Base-by-base conservation (phyloP, 768 basidiomycete genomes). In the Lactarius indigo region DNA sequence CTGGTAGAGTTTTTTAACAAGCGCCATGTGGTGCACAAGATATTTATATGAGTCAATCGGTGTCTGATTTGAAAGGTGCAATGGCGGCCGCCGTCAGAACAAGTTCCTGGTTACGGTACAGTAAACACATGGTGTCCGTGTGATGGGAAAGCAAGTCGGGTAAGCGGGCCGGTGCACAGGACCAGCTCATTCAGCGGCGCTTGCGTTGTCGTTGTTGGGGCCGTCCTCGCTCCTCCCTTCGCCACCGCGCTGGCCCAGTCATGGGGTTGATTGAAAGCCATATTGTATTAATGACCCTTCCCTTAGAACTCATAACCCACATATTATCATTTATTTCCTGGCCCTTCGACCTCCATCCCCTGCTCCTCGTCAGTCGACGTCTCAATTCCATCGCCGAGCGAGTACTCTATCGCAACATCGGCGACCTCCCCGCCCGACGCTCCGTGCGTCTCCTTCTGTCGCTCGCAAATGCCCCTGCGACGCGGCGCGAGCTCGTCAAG, bases 401-500 rank as follows among this genome's bases (percentile, higher is more conserved):
- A 5, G 60, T 72, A 9, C 71, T 82, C 12, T 82, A 82, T 47
- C 78, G 74, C 63, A 70, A 75, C 54, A 78, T 86, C 44, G 65
- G 69, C 6, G 74, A 79, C 26, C 63, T 79, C 8, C 59, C 74
- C 0, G 73, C 81, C 0, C 66, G 39, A 8, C 73, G 72, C 5
- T 72, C 77, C 30, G 58, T 84, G 0, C 68, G 54, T 3, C 82
- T 84, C 62, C 70, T 86, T 62, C 75, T 73, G 26, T 76, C 76
- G 0, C 79, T 87, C 41, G 71, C 78, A n/a, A 68, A 68, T 0
- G 82, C 78, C 59, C 70, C 79, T 0, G 30, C 73, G n/a, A 72
- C 83, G 18, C 74, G 79, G 1, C 70, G 54, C 39, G 35, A 70
- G 2, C 73, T 82, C 55, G 84, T 87, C 39, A 81, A 81, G 35